A percentile compares a stretch with the other conserved stretches of the same genome.
These are phyloP conservation scores for Ceratobasidium sp. DNA, from an alignment of 1,284 basidiomycete genomes.

Conservation along the genomic window DNA sequence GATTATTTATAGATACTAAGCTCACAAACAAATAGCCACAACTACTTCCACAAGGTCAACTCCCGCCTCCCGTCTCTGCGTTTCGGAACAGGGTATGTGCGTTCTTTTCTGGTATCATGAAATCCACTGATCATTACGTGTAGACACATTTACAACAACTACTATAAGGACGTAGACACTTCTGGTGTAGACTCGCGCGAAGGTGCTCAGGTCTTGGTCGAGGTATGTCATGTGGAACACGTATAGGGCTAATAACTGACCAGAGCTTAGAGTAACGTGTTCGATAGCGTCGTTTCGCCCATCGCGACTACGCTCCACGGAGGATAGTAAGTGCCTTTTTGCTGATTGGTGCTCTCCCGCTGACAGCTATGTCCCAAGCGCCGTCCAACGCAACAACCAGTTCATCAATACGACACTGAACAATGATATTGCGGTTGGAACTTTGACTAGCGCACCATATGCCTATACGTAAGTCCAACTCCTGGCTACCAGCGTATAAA, in stretches of 20 bases:
- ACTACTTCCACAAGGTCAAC: constrained; percentile 42
- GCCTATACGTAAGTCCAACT: constrained; percentile 18
- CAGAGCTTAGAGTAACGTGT: constrained; percentile 10
- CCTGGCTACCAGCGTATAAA: too few species aligned
- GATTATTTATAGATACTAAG: not conserved
- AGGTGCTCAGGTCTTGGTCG: constrained; percentile 40
- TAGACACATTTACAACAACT: constrained; percentile 42
- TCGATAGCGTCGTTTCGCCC: constrained; percentile 13
- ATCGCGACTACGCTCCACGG: too few species aligned
- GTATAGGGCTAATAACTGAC: not conserved
- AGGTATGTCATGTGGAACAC: constrained; percentile 14
- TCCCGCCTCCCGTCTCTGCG: constrained; percentile 47
- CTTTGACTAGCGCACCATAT: constrained; percentile 22
- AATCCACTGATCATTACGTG: not conserved
- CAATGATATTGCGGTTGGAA: constrained; percentile 9
- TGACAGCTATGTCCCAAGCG: not conserved
- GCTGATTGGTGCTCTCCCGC: not conserved
- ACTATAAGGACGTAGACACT: constrained; percentile 42
- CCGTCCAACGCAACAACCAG: constrained; percentile 27
- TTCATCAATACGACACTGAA: constrained; percentile 24
- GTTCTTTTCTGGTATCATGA: not conserved
- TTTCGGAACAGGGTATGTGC: constrained; percentile 45
- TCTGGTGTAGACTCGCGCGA: constrained; percentile 39
- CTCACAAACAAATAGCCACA: constrained; percentile 26
- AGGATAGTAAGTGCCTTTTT: constrained; percentile 11